A percentile compares a stretch with the other conserved stretches of the same genome.
Evolutionary conservation across 2,329 filamentous ascomycete genomes (phyloP).

Genomic region (Aspergillus pseudotamarii): DNA sequence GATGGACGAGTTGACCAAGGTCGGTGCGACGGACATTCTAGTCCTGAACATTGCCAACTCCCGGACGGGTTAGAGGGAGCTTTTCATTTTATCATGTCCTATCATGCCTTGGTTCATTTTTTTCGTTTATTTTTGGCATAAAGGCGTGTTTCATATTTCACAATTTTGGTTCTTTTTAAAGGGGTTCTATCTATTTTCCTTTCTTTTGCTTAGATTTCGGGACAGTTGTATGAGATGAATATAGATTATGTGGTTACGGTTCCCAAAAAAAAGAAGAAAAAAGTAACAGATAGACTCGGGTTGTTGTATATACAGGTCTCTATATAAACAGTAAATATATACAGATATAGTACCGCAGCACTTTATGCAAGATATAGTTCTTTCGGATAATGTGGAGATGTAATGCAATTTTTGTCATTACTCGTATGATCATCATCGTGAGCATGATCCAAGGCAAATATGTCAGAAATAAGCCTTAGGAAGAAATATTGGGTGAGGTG

Average conservation of each 20-base stretch:
- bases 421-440: slow-evolving; percentile 12
- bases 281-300: background rate
- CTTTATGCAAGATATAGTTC: background rate
- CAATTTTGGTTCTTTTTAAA: background rate
- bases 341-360: background rate
- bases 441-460: background rate
- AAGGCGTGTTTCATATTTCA: slow-evolving; percentile 3
- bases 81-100: slow-evolving; percentile 9
- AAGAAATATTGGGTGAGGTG: background rate
- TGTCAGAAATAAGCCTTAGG: background rate
- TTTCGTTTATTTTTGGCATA: slow-evolving; percentile 6
- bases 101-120: slow-evolving; percentile 11
- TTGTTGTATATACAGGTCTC: slow-evolving; percentile 2
- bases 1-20: slow-evolving; percentile 79
- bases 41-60: slow-evolving; percentile 86
- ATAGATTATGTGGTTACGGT: slow-evolving; percentile 1
- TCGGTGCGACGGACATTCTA: slow-evolving; percentile 82
- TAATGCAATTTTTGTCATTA: background rate
- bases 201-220: background rate
- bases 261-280: background rate
- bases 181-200: background rate
- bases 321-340: background rate
- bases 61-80: slow-evolving; percentile 47
- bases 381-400: background rate
- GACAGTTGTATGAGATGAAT: background rate